Conservation (phyloP, 2,329 filamentous ascomycete genomes). For the Lomentospora prolificans region DNA sequence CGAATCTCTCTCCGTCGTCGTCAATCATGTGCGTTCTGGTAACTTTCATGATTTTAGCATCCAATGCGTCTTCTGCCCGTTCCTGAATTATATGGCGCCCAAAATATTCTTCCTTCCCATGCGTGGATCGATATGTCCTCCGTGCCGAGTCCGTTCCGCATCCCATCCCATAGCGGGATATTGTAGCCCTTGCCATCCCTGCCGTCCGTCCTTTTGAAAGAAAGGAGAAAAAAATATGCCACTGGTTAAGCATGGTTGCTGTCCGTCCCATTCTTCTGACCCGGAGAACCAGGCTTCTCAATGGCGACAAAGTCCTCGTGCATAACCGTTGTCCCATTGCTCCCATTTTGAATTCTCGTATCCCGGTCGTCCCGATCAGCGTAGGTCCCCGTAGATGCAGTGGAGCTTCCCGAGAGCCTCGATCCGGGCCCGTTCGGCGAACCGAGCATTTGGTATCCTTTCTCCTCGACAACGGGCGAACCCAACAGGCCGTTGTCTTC, state of each 20-base stretch:
- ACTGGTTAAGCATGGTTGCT: not conserved
- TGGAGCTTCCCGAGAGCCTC: not conserved
- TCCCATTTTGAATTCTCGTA: not conserved
- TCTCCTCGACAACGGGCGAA: not conserved
- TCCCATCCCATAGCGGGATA: no score
- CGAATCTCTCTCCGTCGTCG: no score
- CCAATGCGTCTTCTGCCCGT: not conserved
- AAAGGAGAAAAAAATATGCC: no score
- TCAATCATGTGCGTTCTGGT: not conserved
- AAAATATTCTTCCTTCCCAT: no score
- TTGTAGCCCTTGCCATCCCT: no score
- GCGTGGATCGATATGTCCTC: no score
- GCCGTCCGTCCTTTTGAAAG: no score
- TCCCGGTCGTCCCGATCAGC: not conserved
- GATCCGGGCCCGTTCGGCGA: not conserved
- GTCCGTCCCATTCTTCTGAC: not conserved
- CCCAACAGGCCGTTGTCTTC: not conserved
- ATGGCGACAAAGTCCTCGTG: constrained; percentile 5
- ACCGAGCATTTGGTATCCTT: not conserved
- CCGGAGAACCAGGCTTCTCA: not conserved
- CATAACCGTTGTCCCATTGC: not conserved
- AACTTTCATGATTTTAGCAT: not conserved
- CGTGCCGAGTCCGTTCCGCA: no score
- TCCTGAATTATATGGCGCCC: not conserved
- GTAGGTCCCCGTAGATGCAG: not conserved